Evolutionary conservation across 2,329 filamentous ascomycete species (phyloP), one percentile per base, ranked within the genome.

Genomic region (Neofusicoccum sp.): DNA sequence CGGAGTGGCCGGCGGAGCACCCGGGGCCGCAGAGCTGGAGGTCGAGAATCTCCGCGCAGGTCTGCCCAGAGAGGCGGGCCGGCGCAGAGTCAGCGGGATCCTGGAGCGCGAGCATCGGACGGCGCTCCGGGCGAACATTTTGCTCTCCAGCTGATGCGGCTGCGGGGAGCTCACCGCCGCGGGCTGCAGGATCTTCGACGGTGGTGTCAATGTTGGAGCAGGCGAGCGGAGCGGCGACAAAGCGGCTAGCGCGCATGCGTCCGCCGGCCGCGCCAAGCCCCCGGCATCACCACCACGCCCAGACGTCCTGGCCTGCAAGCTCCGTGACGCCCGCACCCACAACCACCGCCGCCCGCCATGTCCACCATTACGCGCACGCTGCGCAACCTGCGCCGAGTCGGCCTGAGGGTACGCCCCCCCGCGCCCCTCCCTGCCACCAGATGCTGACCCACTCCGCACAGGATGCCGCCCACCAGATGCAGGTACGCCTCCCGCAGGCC

Each of bases 401-500:
- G 95, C 62, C 74, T 97, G 74, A 96, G 93, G 89, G 93, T 93
- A 79, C 67, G 79, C 65, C 33, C 31, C 61, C 45, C 41, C 33
- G 37, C 29, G 62, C 64, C 62, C 66, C 76, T 78, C 71, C 78
- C 74, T 67, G 64, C 61, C 50, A 41, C 43, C 61, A 61, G 41
- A 6, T 37, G 36, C 61, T 63, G 34, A 63, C 50, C 36, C 9
- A 12, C n/a, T n/a, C 66, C 12, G 22, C 48, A 71, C 74, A 96
- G 93, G 90, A 97, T 78, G 95, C 89, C 84, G 90, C 87, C 80
- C 90, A 91, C 80, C 95, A 98, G 84, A 86, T 98, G 85, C 88
- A 94, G 81, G 91, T 96, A 91, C 81, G 90, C 84, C 73, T 62
- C 63, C 61, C 61, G 39, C 49, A 36, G 43, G 52, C 34, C 36